A percentile compares a stretch with the other conserved stretches of the same genome.
phyloP scores from a whole-genome alignment of 805 yeast genomes.

The Barnettozyma sp. region DNA sequence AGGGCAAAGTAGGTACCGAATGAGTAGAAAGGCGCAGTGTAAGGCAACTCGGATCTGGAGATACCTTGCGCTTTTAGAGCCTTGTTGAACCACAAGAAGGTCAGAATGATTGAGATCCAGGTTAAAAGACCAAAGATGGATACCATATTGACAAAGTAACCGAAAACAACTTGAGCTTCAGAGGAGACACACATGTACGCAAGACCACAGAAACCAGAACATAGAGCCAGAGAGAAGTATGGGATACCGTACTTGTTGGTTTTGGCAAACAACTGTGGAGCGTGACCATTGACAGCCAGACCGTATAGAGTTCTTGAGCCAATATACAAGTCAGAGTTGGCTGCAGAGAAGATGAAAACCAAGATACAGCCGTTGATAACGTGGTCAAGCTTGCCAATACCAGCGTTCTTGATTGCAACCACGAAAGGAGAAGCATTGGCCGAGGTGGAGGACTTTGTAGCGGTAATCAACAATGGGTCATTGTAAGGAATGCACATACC shows the following conservation, averaged over 20 bases:
- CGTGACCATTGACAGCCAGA: conserved; percentile 64
- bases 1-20: conserved; percentile 59
- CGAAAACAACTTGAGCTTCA: conserved; percentile 52
- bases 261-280: conserved; percentile 60
- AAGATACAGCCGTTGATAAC: conserved; percentile 74
- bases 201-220: conserved; percentile 48
- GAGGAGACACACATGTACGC: conserved; percentile 65
- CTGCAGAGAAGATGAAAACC: conserved; percentile 73
- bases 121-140: conserved; percentile 70
- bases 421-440: conserved; percentile 82
- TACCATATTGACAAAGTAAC: conserved; percentile 68
- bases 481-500: conserved; percentile 71
- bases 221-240: conserved; percentile 43
- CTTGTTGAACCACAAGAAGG: conserved; percentile 57
- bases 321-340: conserved; percentile 72
- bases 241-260: conserved; percentile 73
- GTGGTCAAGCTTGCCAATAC: conserved; percentile 61
- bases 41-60: conserved; percentile 46
- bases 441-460: conserved; percentile 45
- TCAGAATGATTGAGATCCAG: conserved; percentile 65
- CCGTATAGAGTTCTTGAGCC: conserved; percentile 73
- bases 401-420: conserved; percentile 58
- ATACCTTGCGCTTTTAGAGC: conserved; percentile 66
- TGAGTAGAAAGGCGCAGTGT: conserved; percentile 66
- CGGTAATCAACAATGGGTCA: conserved; percentile 41